A percentile compares a stretch with the other conserved stretches of the same genome.
Conservation (phyloP, 108 stramenopile species). For the Licmophora abbreviata region DNA sequence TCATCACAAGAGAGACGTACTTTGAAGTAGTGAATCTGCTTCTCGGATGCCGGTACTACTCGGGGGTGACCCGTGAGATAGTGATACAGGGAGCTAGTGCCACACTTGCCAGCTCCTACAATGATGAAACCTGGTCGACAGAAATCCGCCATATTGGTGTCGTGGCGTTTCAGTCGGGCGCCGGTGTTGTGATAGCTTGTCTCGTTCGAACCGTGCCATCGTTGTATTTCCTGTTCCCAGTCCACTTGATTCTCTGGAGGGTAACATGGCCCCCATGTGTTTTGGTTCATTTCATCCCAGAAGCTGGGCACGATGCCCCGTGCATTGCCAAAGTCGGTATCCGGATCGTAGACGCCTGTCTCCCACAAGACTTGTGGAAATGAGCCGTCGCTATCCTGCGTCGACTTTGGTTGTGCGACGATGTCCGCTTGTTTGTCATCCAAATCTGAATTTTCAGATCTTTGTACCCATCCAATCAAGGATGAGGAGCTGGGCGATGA, state of each 20-base stretch:
- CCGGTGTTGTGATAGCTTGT: not conserved
- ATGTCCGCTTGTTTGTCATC: too few species aligned
- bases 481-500: too few species aligned
- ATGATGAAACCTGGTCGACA: slow-evolving; percentile 84
- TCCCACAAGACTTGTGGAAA: too few species aligned
- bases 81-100: slow-evolving; percentile 64
- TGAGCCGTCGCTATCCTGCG: too few species aligned
- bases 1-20: slow-evolving; percentile 9
- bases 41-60: slow-evolving; percentile 64
- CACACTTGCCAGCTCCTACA: slow-evolving; percentile 84
- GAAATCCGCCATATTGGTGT: slow-evolving; percentile 19
- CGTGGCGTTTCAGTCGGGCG: not conserved
- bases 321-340: slow-evolving; percentile 24
- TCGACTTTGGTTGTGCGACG: too few species aligned
- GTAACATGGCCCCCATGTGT: slow-evolving; percentile 46
- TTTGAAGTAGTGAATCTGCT: slow-evolving; percentile 84
- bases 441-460: too few species aligned
- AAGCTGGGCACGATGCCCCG: slow-evolving; percentile 19
- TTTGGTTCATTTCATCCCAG: slow-evolving; percentile 10
- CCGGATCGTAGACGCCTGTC: not conserved
- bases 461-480: too few species aligned
- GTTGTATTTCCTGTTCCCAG: slow-evolving; percentile 4
- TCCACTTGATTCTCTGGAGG: not conserved
- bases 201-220: not conserved
- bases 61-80: slow-evolving; percentile 75